Base-by-base conservation (phyloP, 106 monocot species). In the Chionographis japonica region DNA sequence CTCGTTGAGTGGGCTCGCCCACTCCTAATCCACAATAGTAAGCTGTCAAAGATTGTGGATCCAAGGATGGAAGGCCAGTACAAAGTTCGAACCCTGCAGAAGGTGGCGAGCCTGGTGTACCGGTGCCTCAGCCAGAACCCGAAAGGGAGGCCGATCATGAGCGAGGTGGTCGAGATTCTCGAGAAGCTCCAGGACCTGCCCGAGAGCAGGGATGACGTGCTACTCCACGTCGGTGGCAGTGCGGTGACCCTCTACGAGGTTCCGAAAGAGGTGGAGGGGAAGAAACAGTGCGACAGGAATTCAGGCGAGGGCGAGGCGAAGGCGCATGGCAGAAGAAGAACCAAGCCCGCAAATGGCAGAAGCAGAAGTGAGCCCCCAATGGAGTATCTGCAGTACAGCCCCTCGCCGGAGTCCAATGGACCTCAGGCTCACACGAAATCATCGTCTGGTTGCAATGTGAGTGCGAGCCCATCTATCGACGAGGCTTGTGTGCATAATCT, bases 61-160 rank as follows among this genome's bases (percentile, higher is more conserved):
- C 82, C 82, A 10, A 80, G 81, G 58, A 80, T 89, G 77, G 73
- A 77, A 38, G 89, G 85, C 13, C 89, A 89, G 41, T 89, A 82
- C 72, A 70, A 79, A 1, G 50, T 20, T 37, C 74, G 62, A 57
- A 67, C 68, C 0, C 50, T 82, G 10, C 64, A 69, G 63, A 79
- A 67, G 64, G 72, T 85, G 13, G 79, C 73, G 19, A 79, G 68
- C 50, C 12, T 89, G 56, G 85, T 85, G 6, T 75, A 85, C 68
- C 79, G 68, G 9, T 89, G 89, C 74, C 82, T 89, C 36, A 85
- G 77, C 40, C 70, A 73, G 35, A 89, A 85, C 52, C 85, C 89
- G 0, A 89, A 80, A 55, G 70, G 62, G 0, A 81, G 89, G 69
- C 89, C 89, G 17, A 56, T 73, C 37, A 89, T 89, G 85, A 64